Conservation (phyloP, 179 eudicot genomes). For the Actinidia chinensis region DNA sequence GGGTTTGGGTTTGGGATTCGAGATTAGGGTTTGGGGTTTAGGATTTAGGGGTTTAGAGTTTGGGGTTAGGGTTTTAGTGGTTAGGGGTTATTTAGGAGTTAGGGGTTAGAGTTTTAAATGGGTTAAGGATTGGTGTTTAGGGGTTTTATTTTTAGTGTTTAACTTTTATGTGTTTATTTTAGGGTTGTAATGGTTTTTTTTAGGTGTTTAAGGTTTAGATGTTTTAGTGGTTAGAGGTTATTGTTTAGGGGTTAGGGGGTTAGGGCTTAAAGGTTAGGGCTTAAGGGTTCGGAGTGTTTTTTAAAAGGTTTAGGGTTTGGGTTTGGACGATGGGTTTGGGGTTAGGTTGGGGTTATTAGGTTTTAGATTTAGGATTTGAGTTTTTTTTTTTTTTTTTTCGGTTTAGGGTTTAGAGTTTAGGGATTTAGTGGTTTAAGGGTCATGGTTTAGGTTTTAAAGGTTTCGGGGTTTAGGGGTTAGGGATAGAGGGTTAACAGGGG, state of each 20-base stretch:
- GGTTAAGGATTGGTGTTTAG: neutral
- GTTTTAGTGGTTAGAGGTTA: constrained; percentile 4
- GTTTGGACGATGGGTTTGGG: too few species aligned
- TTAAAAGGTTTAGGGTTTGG: neutral
- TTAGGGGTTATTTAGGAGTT: neutral
- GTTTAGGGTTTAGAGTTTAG: neutral
- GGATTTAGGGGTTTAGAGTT: neutral
- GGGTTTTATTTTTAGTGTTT: neutral
- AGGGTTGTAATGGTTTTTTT: too few species aligned
- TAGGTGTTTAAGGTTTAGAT: neutral
- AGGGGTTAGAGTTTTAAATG: too few species aligned
- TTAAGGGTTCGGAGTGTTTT: neutral
- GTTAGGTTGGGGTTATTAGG: neutral
- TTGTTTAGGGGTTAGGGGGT: constrained; percentile 2
- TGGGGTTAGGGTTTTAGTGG: neutral
- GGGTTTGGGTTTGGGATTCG: too few species aligned
- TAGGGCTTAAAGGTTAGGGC: constrained; percentile 7
- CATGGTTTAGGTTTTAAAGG: neutral
- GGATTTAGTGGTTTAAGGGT: neutral
- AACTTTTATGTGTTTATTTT: neutral
- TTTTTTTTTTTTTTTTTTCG: too few species aligned
- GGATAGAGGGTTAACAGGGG: neutral
- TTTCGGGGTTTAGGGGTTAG: neutral
- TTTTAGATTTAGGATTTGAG: neutral
- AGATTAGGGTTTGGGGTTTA: neutral